Evolutionary conservation across 78 protist genomes (phyloP), one percentile per base, ranked within the genome.

Genomic region (Pelomyxa schiedti): DNA sequence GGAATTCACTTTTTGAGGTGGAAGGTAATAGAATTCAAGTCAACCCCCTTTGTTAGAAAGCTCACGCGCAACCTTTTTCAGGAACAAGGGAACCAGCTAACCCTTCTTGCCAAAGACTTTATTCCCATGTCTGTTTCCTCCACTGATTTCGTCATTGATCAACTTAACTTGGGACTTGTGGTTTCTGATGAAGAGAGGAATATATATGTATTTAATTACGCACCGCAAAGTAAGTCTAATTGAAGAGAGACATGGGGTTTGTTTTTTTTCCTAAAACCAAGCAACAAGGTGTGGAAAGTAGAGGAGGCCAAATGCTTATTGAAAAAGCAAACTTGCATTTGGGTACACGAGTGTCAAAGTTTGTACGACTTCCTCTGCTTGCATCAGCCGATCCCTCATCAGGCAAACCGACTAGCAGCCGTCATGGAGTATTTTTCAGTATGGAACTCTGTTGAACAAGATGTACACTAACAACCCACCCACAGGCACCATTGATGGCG

Each of bases 221-320:
- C 75, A 9, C 75, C 75, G 37, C 28, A 72, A 16, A 72, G 75
- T n/a, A n/a, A n/a, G n/a, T n/a, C n/a, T n/a, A n/a, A n/a, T n/a
- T n/a, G n/a, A n/a, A n/a, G n/a, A n/a, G n/a, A n/a, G n/a, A n/a
- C n/a, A n/a, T n/a, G n/a, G n/a, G n/a, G n/a, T n/a, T n/a, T n/a
- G n/a, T n/a, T n/a, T n/a, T n/a, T n/a, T n/a, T n/a, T n/a, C n/a
- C n/a, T n/a, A n/a, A n/a, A n/a, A n/a, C n/a, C n/a, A n/a, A n/a
- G n/a, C n/a, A n/a, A n/a, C n/a, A n/a, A n/a, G n/a, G n/a, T 22
- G 26, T 42, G n/a, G 75, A 72, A 22, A 72, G 75, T 22, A 9
- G 28, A 9, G 16, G 16, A 9, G 75, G 75, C 28, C 28, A 72
- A 16, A 65, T 26, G 69, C 47, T 72, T 16, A 16, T 72, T 16